phyloP scores from a whole-genome alignment of 805 yeast species.

The Metschnikowia lochheadii region DNA sequence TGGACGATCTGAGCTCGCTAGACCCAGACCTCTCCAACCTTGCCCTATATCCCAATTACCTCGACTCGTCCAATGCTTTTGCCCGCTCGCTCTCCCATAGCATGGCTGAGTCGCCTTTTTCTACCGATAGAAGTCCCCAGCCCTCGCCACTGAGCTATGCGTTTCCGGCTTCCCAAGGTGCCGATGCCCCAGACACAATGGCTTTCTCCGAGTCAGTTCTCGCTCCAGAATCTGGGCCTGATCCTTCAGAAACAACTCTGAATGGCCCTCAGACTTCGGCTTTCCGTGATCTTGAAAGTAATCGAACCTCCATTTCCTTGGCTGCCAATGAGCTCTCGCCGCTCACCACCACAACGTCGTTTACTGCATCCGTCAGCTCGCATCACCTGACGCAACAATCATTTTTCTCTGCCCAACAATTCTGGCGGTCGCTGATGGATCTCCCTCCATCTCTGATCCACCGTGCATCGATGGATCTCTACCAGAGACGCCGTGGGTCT shows the following conservation, averaged over 20 bases:
- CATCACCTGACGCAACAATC: conserved; percentile 41
- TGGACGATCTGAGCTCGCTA: not conserved
- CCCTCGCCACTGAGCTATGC: not conserved
- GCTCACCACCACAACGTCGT: conserved; percentile 40
- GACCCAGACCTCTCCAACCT: not conserved
- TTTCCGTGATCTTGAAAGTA: conserved; percentile 4
- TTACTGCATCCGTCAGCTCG: conserved; percentile 38
- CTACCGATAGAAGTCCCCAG: not conserved
- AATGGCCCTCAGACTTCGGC: not conserved
- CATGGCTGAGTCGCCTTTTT: not conserved
- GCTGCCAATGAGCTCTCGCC: conserved; percentile 34
- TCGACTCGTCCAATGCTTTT: not conserved
- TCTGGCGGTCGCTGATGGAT: conserved; percentile 36
- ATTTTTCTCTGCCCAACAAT: conserved; percentile 42
- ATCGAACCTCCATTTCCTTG: conserved; percentile 13
- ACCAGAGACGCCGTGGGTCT: conserved; percentile 25
- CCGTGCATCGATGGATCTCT: conserved; percentile 33
- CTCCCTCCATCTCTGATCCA: conserved; percentile 27
- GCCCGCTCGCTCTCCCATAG: not conserved
- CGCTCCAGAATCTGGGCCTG: not conserved
- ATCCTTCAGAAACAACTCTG: not conserved
- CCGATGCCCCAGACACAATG: not conserved
- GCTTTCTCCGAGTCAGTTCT: not conserved
- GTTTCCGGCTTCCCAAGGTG: not conserved
- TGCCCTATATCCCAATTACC: not conserved